Conservation (phyloP, 2,329 filamentous ascomycete genomes). For the Colletotrichum gigasporum region DNA sequence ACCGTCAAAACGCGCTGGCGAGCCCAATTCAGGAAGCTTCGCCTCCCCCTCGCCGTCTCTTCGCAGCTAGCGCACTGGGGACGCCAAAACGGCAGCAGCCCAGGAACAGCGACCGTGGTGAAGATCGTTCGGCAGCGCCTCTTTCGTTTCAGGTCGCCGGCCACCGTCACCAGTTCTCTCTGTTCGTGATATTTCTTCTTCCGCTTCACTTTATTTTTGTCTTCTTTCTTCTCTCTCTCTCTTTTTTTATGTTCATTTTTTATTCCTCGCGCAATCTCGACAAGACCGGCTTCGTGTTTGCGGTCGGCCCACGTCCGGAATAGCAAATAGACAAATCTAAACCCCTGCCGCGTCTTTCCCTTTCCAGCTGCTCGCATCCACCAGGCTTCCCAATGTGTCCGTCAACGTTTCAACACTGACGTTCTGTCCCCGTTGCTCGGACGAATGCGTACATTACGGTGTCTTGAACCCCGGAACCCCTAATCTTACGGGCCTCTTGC, state of each 20-base stretch:
- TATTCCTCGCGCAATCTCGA: not conserved
- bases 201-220: not conserved
- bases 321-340: constrained; percentile 25
- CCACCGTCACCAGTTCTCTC: not conserved
- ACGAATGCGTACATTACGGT: constrained; percentile 3
- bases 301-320: constrained; percentile 13
- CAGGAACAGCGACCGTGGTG: constrained; percentile 1
- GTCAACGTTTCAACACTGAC: constrained; percentile 23
- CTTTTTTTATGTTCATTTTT: not conserved
- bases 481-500: not conserved
- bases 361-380: constrained; percentile 18
- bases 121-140: constrained; percentile 20
- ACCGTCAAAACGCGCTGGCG: not conserved
- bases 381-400: constrained; percentile 17
- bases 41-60: not conserved
- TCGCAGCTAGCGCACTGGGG: constrained; percentile 13
- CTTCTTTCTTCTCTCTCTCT: not conserved
- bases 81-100: not conserved
- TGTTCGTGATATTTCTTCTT: not conserved
- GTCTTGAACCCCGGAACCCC: not conserved
- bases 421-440: constrained; percentile 3
- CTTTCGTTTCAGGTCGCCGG: constrained; percentile 23
- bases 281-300: constrained; percentile 11
- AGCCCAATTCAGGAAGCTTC: constrained; percentile 17
- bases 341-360: constrained; percentile 19